phyloP scores from a whole-genome alignment of 176 grass and related monocot species.

The Elymus sibiricus region DNA sequence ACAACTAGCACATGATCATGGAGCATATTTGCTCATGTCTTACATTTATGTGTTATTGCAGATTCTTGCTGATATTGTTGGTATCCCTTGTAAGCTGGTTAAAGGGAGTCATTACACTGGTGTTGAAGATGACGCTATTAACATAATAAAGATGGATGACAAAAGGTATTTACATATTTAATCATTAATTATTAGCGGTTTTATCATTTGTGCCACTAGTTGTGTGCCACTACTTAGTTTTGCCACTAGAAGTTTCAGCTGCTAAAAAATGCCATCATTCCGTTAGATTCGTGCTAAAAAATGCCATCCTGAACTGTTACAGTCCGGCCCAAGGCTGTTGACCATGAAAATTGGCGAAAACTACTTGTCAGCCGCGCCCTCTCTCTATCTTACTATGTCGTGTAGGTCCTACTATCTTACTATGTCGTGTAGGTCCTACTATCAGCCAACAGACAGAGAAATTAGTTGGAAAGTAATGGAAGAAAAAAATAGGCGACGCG shows the following conservation, averaged over 20 bases:
- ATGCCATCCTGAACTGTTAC: no score
- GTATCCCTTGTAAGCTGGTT: constrained; percentile 88
- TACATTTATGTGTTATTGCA: constrained; percentile 39
- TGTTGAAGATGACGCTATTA: constrained; percentile 87
- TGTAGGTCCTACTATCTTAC: no score
- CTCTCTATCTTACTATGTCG: no score
- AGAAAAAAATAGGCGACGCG: no score
- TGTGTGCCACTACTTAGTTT: background rate
- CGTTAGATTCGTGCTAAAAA: no score
- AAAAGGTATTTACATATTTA: constrained; percentile 53
- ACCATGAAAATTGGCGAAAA: no score
- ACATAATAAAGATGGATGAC: constrained; percentile 80
- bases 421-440: no score
- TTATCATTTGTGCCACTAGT: background rate
- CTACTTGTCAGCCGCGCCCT: no score
- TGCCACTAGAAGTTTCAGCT: background rate
- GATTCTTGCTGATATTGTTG: constrained; percentile 96
- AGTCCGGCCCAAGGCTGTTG: no score
- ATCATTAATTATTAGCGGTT: background rate
- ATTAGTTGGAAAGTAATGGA: no score
- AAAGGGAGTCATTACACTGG: constrained; percentile 97
- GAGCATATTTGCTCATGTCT: constrained; percentile 22
- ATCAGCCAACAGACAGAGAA: no score
- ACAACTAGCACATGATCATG: background rate
- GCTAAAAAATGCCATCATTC: no score